A percentile compares a stretch with the other conserved stretches of the same genome.
Conservation (phyloP, 129 eudicot species). For the Daucus carota region DNA sequence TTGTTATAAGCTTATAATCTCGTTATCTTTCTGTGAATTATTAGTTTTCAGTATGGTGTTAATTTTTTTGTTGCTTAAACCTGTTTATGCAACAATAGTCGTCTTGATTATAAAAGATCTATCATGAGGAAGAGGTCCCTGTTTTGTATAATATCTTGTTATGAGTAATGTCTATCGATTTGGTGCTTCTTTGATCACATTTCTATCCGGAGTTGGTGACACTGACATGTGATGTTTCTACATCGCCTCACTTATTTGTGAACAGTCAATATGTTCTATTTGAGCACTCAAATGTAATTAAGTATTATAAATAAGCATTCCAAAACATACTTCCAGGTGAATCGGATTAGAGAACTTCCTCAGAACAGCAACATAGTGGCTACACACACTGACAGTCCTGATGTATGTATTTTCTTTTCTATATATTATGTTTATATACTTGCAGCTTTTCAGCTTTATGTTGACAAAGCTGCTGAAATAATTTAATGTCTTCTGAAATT, state of each 20-base stretch:
- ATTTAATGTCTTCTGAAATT: not conserved
- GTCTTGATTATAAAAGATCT: not conserved
- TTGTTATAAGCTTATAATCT: too few species aligned
- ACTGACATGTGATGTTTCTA: not conserved
- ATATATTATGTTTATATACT: not conserved
- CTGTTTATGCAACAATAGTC: not conserved
- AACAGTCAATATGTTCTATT: not conserved
- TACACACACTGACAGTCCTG: conserved; percentile 96
- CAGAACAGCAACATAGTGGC: conserved; percentile 96
- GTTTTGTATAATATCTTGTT: not conserved
- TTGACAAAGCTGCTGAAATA: not conserved
- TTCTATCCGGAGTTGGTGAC: not conserved
- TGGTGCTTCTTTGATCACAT: not conserved
- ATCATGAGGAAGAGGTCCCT: not conserved
- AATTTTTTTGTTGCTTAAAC: not conserved
- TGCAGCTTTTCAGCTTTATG: conserved; percentile 1
- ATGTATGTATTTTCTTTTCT: conserved; percentile 40
- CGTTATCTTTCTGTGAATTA: not conserved
- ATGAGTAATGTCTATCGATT: not conserved
- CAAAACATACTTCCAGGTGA: conserved; percentile 48
- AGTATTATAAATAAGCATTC: not conserved
- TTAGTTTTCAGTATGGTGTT: not conserved
- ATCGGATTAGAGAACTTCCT: conserved; percentile 93
- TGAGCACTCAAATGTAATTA: not conserved
- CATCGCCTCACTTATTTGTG: not conserved